Evolutionary conservation across 1,284 basidiomycete genomes (phyloP).

Genomic region (Ustilago bromivora): DNA sequence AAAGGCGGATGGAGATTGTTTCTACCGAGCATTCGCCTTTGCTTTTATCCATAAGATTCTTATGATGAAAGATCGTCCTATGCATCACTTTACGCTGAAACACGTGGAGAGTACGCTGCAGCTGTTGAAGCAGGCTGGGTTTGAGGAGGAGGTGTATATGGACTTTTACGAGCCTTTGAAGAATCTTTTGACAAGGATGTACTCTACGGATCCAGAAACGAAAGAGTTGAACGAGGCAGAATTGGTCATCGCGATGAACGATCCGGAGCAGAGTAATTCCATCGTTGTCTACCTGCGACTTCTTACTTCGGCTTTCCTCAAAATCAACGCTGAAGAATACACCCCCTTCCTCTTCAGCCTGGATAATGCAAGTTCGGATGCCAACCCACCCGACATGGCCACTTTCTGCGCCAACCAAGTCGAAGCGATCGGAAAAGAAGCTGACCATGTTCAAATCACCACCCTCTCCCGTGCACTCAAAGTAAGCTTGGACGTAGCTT

Average conservation of each 20-base stretch:
- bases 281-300: constrained; percentile 64
- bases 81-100: constrained; percentile 52
- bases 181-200: constrained; percentile 46
- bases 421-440: constrained; percentile 65
- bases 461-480: constrained; percentile 57
- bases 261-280: constrained; percentile 60
- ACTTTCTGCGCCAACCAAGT: constrained; percentile 60
- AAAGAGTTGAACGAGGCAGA: constrained; percentile 49
- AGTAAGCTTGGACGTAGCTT: constrained; percentile 60
- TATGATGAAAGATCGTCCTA: constrained; percentile 49
- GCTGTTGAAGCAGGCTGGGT: constrained; percentile 56
- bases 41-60: constrained; percentile 57
- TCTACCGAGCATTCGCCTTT: constrained; percentile 65
- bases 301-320: constrained; percentile 57
- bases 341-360: constrained; percentile 59
- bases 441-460: constrained; percentile 66
- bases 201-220: constrained; percentile 45
- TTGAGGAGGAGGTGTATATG: constrained; percentile 49
- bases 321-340: constrained; percentile 60
- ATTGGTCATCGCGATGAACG: constrained; percentile 58
- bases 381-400: constrained; percentile 48
- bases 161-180: constrained; percentile 64
- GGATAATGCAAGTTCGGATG: constrained; percentile 19
- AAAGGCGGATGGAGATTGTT: constrained; percentile 66
- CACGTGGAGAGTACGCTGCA: constrained; percentile 56